Base-by-base conservation (phyloP, 2,329 filamentous ascomycete species). In the Pseudopyrenochaeta lycopersici region DNA sequence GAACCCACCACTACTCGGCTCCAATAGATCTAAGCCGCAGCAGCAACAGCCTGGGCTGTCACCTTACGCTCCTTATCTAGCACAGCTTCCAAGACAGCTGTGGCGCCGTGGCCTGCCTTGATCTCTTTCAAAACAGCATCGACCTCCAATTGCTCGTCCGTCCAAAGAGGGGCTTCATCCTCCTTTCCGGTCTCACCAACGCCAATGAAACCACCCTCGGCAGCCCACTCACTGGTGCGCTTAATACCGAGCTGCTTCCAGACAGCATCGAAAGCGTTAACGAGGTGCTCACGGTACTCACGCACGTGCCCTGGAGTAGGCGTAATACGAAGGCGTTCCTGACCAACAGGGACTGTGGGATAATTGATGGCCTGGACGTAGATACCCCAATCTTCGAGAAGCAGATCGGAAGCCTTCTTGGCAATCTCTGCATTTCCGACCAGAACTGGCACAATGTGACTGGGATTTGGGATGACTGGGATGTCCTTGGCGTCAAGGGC, bases 361-460 rank as follows among this genome's bases (percentile, higher is more conserved):
- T 98, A 98, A 81, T 99, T 99, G 84, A 99, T 98, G 49, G 92
- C 92, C 80, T 99, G 95, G 21, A 99, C 95, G 74, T 99, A 99
- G 73, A 99, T 97, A 57, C 88, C 86, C 81, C 97, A 90, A 64
- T 96, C 90, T 64, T 90, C 88, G 12, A 99, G 85, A 18, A 99
- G 87, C 81, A 96, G 87, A 74, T 99, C 95, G 20, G 91, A 96
- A 7, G 95, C 95, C 66, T 89, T 84, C 83, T 95, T 97, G 54
- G 95, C 95, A 35, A 96, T 81, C 77, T 95, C 93, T 41, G 95
- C 95, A 70, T 96, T 95, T 54, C 95, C 95, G 44, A 99, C 94
- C 11, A 99, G 84, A 49, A 98, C 85, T 3, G 95, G 95, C 46
- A 99, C 85, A 71, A 99, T 99, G 80, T 99, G 95, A 44, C 91